phyloP scores from a whole-genome alignment of 176 grass and related monocot genomes.

The Elaeis guineensis region DNA sequence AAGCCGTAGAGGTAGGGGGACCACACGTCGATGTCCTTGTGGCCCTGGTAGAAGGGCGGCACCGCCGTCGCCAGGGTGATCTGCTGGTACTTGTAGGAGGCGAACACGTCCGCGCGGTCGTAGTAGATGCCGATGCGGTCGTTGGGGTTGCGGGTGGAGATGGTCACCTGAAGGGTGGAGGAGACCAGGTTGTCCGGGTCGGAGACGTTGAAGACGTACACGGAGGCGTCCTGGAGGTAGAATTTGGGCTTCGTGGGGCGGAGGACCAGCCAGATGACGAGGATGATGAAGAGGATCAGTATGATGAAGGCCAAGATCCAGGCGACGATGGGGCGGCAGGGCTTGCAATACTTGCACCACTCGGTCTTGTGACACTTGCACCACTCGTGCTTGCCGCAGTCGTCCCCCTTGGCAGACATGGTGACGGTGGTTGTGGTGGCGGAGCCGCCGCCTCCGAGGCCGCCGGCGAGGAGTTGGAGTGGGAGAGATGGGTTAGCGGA shows the following conservation, averaged over 20 bases:
- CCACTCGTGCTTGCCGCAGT: conserved; percentile 22
- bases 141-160: conserved; percentile 82
- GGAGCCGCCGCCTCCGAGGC: no score
- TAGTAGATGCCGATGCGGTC: conserved; percentile 64
- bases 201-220: conserved; percentile 31
- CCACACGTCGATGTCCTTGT: conserved; percentile 74
- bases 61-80: conserved; percentile 31
- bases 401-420: conserved; percentile 27
- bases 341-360: conserved; percentile 17
- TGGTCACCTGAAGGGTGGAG: conserved; percentile 44
- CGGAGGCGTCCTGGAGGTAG: conserved; percentile 60
- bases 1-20: conserved; percentile 47
- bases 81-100: conserved; percentile 74
- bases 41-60: conserved; percentile 55
- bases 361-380: conserved; percentile 19
- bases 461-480: conserved; percentile 4
- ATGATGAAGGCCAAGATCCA: conserved; percentile 16
- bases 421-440: not conserved
- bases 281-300: conserved; percentile 32
- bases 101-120: conserved; percentile 72
- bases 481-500: not conserved
- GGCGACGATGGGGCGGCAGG: not conserved
- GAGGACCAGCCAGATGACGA: conserved; percentile 59
- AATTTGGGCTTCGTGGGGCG: conserved; percentile 72
- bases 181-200: conserved; percentile 24